Conservation (phyloP, 148 eudicot species). For the Camellia sinensis region DNA sequence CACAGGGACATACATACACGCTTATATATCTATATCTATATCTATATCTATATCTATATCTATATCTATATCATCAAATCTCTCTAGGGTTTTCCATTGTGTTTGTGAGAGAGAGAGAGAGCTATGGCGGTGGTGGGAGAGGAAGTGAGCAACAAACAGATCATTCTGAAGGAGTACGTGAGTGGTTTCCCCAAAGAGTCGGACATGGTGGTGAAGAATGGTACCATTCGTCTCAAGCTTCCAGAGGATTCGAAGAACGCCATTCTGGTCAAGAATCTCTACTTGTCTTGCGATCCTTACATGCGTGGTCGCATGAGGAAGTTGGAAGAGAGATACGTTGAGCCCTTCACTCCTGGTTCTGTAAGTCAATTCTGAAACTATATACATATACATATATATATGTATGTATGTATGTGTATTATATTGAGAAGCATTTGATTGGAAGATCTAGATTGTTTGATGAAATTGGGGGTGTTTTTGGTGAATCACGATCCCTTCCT, state of each 20-base stretch:
- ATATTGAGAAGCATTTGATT: no score
- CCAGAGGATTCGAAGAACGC: conserved; percentile 23
- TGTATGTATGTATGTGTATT: background rate
- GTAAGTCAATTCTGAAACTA: background rate
- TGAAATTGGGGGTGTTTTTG: no score
- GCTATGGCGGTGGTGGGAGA: conserved; percentile 17
- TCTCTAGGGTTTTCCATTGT: no score
- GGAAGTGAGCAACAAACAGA: conserved; percentile 33
- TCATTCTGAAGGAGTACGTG: conserved; percentile 28
- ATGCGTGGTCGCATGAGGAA: background rate
- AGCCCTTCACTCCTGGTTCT: background rate
- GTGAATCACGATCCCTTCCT: no score
- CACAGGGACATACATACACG: no score
- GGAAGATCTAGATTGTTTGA: no score
- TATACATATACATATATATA: background rate
- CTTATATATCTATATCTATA: no score
- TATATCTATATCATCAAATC: no score
- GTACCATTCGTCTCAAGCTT: conserved; percentile 17
- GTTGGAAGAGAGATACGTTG: background rate
- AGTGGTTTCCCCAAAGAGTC: conserved; percentile 33
- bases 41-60: no score
- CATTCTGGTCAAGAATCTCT: conserved; percentile 30
- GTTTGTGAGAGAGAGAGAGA: background rate
- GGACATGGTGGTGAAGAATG: conserved; percentile 22
- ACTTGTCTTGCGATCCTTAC: background rate